Evolutionary conservation across 2,329 filamentous ascomycete genomes (phyloP).

Genomic region (Ascochyta viciae-villosae): DNA sequence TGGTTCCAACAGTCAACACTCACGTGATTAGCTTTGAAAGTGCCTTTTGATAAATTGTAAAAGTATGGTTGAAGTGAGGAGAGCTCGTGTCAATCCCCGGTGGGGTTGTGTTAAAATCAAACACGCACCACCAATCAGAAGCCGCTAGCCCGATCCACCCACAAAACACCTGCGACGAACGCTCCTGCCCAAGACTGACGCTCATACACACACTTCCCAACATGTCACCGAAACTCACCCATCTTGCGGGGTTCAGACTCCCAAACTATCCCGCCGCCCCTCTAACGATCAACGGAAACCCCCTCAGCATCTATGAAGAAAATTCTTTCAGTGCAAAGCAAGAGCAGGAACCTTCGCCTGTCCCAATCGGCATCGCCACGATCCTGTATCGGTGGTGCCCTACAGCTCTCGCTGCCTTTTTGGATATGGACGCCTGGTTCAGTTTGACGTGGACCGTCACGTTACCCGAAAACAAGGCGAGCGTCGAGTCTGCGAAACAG

Average conservation of each 20-base stretch:
- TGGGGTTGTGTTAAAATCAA: background rate
- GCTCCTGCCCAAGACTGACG: background rate
- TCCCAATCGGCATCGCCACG: constrained; percentile 27
- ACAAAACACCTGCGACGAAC: constrained; percentile 1
- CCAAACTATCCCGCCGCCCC: constrained; percentile 4
- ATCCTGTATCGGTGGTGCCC: constrained; percentile 31
- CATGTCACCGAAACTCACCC: constrained; percentile 2
- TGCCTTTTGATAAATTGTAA: too few relatives aligned
- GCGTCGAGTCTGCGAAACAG: constrained; percentile 17
- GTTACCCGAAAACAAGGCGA: background rate
- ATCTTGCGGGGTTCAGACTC: background rate
- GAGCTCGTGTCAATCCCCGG: too few relatives aligned
- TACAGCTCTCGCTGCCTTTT: constrained; percentile 23
- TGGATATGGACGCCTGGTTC: constrained; percentile 37
- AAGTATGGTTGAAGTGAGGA: too few relatives aligned
- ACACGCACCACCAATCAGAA: background rate
- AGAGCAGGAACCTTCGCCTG: constrained; percentile 50
- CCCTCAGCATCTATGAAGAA: constrained; percentile 13
- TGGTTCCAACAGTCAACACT: too few relatives aligned
- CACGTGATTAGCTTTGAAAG: too few relatives aligned
- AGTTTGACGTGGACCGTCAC: constrained; percentile 29
- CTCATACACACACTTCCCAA: background rate
- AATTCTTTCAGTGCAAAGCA: constrained; percentile 6
- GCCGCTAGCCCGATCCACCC: background rate
- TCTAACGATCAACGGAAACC: background rate